Base-by-base conservation (phyloP, 2,329 filamentous ascomycete species). In the Nigrospora osmanthi region DNA sequence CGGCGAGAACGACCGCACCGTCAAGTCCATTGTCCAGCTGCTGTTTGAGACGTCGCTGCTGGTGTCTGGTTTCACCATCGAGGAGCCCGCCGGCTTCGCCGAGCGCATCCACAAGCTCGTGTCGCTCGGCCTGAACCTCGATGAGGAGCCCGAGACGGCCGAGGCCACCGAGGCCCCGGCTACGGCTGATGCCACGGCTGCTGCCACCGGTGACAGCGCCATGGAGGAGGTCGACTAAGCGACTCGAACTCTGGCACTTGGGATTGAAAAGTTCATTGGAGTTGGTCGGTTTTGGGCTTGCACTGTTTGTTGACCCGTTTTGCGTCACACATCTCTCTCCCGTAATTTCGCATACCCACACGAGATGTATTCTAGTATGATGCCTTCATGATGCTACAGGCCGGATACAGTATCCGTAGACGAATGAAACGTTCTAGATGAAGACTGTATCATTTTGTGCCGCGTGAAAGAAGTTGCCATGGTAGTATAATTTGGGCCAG, bases 21-120 rank as follows among this genome's bases (percentile, higher is more conserved):
- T 98, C 78, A 97, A 97, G 83, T 95, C 89, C 51, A 97, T 98
- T 66, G 94, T 93, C 58, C 90, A 95, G 75, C 86, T 98, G 46
- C 85, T 98, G 59, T 98, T 93, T 74, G 93, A 98, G 85, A 98
- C 93, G 57, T 97, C 93, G 36, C 87, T 98, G 50, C 82, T 98
- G 49, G 93, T 97, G 64, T 97, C 93, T 59, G 93, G 93, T 62
- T 98, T 98, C 87, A 97, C 93, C 69, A 97, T 98, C 60, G 93
- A 98, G 50, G 93, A 98, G 81, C 93, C 93, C 54, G 89, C 93
- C 59, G 86, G 88, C 72, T 98, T 97, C 69, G 89, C 93, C 55
- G 90, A 96, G 81, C 91, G 93, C 69, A 97, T 98, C 69, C 91
- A 98, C 87, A 96, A 96, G 86, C 89, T 98, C 56, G 90, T 98